Conservation (phyloP, 2,329 filamentous ascomycete species). For the Claviceps arundinis region DNA sequence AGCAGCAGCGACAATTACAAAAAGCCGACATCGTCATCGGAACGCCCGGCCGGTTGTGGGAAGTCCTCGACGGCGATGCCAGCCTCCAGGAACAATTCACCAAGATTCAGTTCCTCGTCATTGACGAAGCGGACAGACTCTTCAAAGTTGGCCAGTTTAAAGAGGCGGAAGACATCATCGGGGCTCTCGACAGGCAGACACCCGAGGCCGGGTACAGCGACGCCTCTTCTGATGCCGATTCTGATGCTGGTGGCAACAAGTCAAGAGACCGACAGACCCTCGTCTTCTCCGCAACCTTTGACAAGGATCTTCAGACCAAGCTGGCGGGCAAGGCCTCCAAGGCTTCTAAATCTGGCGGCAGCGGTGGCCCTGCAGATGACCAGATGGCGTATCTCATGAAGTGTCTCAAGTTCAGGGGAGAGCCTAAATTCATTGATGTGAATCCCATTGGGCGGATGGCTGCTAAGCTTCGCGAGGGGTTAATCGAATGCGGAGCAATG, state of each 20-base stretch:
- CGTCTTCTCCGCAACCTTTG: conserved; percentile 93
- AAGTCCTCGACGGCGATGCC: conserved; percentile 67
- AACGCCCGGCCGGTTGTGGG: conserved; percentile 88
- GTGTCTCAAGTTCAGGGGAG: conserved; percentile 75
- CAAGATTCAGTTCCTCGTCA: conserved; percentile 65
- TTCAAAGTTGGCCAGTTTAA: conserved; percentile 91
- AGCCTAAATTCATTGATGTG: conserved; percentile 82
- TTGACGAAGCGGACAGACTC: conserved; percentile 89
- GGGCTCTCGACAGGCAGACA: conserved; percentile 60
- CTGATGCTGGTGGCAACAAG: conserved; percentile 30
- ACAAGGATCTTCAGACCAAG: conserved; percentile 83
- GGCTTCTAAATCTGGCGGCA: conserved; percentile 24
- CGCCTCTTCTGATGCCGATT: conserved; percentile 21
- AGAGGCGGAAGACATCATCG: conserved; percentile 79
- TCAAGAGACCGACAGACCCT: conserved; percentile 62
- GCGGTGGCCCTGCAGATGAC: conserved; percentile 42
- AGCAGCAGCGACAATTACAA: conserved; percentile 75
- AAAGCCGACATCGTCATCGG: conserved; percentile 87
- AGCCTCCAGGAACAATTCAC: conserved; percentile 59
- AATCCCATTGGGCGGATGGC: conserved; percentile 88
- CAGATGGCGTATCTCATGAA: conserved; percentile 88
- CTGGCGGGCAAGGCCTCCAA: conserved; percentile 59
- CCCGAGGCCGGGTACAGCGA: conserved; percentile 42
- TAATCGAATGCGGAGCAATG: conserved; percentile 83
- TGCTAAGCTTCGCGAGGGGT: conserved; percentile 67